phyloP scores from a whole-genome alignment of 1,284 basidiomycete genomes.

The Ganoderma boninense region DNA sequence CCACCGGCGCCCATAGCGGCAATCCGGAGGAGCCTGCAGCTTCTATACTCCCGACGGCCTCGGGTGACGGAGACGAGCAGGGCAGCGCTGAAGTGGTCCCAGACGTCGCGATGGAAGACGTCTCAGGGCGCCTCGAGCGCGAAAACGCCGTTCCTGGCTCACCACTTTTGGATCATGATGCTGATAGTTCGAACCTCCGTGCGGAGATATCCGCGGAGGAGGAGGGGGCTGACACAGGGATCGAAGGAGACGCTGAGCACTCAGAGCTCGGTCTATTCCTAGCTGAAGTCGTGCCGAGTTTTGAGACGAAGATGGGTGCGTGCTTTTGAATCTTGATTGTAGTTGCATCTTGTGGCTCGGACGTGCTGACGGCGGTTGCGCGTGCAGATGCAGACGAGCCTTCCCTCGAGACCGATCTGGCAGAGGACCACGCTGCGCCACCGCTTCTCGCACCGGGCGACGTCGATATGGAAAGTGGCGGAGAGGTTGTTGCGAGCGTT shows the following conservation, averaged over 20 bases:
- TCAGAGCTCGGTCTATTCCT: neutral
- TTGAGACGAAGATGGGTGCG: neutral
- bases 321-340: neutral
- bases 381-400: neutral
- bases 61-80: neutral
- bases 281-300: neutral
- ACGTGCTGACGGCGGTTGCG: neutral
- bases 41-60: neutral
- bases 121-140: neutral
- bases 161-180: too few relatives aligned
- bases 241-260: neutral
- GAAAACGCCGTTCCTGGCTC: neutral
- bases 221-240: neutral
- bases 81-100: neutral
- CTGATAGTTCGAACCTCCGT: neutral
- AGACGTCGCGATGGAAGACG: neutral
- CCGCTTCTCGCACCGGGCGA: neutral
- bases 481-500: neutral
- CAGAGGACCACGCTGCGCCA: neutral
- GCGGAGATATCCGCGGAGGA: neutral
- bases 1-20: too few relatives aligned
- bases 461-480: neutral
- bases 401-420: neutral
- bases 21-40: neutral
- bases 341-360: neutral